A percentile compares a stretch with the other conserved stretches of the same genome.
These are phyloP conservation scores for Dendrothele bispora DNA, from an alignment of 768 basidiomycete genomes.

Conservation along the genomic window DNA sequence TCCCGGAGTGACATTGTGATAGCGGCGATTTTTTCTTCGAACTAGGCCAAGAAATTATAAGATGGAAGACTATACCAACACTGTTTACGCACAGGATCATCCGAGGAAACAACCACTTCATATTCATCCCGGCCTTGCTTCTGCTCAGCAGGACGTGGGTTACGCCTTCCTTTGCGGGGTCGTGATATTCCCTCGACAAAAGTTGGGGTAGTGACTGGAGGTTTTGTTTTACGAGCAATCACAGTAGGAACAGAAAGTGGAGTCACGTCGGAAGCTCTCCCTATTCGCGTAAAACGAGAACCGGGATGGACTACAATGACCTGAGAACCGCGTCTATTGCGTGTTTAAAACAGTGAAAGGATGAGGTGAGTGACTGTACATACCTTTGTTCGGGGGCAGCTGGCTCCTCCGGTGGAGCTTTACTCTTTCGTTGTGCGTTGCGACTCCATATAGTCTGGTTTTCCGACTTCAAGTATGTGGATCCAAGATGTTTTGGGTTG, in stretches of 20 bases:
- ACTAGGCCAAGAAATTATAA: conserved; percentile 39
- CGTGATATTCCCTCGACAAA: conserved; percentile 55
- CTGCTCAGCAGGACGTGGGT: conserved; percentile 19
- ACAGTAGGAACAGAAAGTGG: conserved; percentile 70
- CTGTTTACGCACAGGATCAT: conserved; percentile 58
- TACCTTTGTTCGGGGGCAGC: conserved; percentile 49
- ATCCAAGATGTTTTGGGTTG: conserved; percentile 79
- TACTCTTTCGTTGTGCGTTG: conserved; percentile 57
- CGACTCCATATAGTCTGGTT: conserved; percentile 72
- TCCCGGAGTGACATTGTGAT: conserved; percentile 74
- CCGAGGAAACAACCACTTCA: conserved; percentile 43
- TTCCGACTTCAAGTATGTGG: conserved; percentile 78
- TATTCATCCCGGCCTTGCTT: conserved; percentile 48
- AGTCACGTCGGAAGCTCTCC: conserved; percentile 74
- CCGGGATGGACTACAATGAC: conserved; percentile 81
- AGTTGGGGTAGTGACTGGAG: conserved; percentile 39
- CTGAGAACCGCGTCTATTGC: conserved; percentile 61
- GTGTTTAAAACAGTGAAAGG: conserved; percentile 25
- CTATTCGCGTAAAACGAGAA: conserved; percentile 70
- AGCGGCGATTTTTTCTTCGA: conserved; percentile 73
- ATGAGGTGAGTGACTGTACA: conserved; percentile 7
- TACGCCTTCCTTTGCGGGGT: conserved; percentile 40
- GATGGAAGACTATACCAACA: not conserved
- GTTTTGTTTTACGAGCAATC: conserved; percentile 64
- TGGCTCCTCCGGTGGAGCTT: conserved; percentile 45